A percentile compares a stretch with the other conserved stretches of the same genome.
Conservation (phyloP, 768 basidiomycete species). For the Serendipita indica region DNA sequence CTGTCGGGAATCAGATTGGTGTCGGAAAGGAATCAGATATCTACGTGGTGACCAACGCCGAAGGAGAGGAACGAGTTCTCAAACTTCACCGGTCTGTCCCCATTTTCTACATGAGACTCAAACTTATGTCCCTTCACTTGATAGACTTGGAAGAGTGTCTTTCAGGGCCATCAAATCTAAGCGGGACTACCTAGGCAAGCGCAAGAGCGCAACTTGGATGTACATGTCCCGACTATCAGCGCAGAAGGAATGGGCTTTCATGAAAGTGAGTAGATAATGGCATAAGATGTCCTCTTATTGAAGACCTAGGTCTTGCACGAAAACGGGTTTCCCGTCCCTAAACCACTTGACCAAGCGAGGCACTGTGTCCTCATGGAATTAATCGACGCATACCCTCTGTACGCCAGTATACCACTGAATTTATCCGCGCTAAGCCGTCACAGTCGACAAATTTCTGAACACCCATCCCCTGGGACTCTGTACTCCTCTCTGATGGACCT, state of each 20-base stretch:
- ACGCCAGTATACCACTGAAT: slow-evolving; percentile 20
- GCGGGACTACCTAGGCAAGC: slow-evolving; percentile 88
- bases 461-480: slow-evolving; percentile 74
- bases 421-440: not conserved
- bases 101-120: slow-evolving; percentile 41
- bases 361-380: slow-evolving; percentile 96
- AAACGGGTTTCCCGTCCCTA: slow-evolving; percentile 84
- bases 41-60: slow-evolving; percentile 74
- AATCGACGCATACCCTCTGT: slow-evolving; percentile 91
- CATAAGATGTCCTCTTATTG: not conserved
- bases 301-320: slow-evolving; percentile 67
- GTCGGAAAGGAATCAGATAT: slow-evolving; percentile 97
- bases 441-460: slow-evolving; percentile 75
- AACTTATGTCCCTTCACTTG: slow-evolving; percentile 51
- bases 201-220: slow-evolving; percentile 98
- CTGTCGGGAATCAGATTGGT: slow-evolving; percentile 95
- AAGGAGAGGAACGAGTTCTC: slow-evolving; percentile 74
- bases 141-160: slow-evolving; percentile 87
- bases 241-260: slow-evolving; percentile 96
- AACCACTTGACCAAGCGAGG: slow-evolving; percentile 84
- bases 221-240: slow-evolving; percentile 95
- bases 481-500: slow-evolving; percentile 91
- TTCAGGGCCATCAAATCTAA: slow-evolving; percentile 96
- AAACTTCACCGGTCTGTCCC: slow-evolving; percentile 71
- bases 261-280: slow-evolving; percentile 54